phyloP scores from a whole-genome alignment of 2,329 filamentous ascomycete species.

The Metarhizium guizhouense region DNA sequence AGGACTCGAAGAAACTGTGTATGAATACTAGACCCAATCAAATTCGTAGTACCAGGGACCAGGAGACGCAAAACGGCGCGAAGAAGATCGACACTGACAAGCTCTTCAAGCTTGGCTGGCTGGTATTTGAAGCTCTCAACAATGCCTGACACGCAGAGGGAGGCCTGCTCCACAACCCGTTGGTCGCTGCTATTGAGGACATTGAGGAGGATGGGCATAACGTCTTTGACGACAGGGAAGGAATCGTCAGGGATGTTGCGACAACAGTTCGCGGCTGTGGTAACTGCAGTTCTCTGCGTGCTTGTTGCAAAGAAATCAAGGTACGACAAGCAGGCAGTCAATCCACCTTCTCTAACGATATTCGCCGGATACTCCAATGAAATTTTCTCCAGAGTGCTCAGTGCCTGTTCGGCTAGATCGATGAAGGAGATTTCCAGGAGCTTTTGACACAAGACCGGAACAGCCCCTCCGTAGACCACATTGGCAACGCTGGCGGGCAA shows the following conservation, averaged over 20 bases:
- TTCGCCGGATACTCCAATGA: conserved; percentile 91
- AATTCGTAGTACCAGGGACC: conserved; percentile 87
- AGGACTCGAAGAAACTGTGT: conserved; percentile 92
- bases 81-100: conserved; percentile 82
- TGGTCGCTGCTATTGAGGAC: conserved; percentile 90
- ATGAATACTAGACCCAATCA: conserved; percentile 89
- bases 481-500: conserved; percentile 87
- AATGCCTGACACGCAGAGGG: conserved; percentile 88
- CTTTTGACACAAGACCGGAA: conserved; percentile 90
- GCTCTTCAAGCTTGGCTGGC: conserved; percentile 78
- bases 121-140: conserved; percentile 95
- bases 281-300: conserved; percentile 92
- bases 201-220: conserved; percentile 91
- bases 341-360: conserved; percentile 89
- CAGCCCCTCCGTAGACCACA: conserved; percentile 94
- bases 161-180: conserved; percentile 93
- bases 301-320: conserved; percentile 97
- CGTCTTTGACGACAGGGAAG: conserved; percentile 82
- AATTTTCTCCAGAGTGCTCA: conserved; percentile 96
- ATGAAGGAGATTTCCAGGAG: conserved; percentile 94
- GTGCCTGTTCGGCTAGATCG: conserved; percentile 89
- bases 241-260: conserved; percentile 93
- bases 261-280: conserved; percentile 95
- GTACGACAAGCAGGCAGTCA: conserved; percentile 92
- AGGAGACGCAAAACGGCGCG: conserved; percentile 78